These are phyloP conservation scores for Aspergillus baeticus DNA, from an alignment of 495 filamentous ascomycete genomes.

Conservation along the genomic window DNA sequence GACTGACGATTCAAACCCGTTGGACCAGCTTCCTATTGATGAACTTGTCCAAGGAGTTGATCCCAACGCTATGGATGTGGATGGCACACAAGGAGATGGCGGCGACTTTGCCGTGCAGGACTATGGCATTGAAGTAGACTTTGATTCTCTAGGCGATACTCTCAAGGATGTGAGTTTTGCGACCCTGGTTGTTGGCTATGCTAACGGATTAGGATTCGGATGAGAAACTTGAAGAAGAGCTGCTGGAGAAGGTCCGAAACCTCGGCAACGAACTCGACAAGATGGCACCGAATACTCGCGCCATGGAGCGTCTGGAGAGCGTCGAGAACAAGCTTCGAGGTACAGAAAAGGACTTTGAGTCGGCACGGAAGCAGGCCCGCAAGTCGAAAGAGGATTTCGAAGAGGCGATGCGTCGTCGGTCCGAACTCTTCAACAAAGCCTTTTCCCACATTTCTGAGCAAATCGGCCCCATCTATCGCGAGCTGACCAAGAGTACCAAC, in stretches of 20 bases:
- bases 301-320: conserved; percentile 84
- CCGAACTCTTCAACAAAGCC: conserved; percentile 90
- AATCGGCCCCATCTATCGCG: conserved; percentile 90
- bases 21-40: conserved; percentile 85
- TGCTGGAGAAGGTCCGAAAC: conserved; percentile 72
- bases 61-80: conserved; percentile 84
- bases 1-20: conserved; percentile 62
- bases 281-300: conserved; percentile 93
- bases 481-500: conserved; percentile 80
- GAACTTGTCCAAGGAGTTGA: conserved; percentile 68
- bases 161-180: conserved; percentile 65
- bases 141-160: conserved; percentile 81
- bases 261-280: conserved; percentile 82
- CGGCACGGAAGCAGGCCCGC: conserved; percentile 69
- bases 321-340: conserved; percentile 79
- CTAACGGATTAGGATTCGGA: conserved; percentile 58
- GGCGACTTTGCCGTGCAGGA: conserved; percentile 61
- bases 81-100: conserved; percentile 48
- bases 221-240: conserved; percentile 70
- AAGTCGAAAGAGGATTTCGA: conserved; percentile 80
- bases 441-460: conserved; percentile 94
- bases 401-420: conserved; percentile 74
- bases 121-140: conserved; percentile 91
- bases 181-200: neutral
- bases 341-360: conserved; percentile 87